A percentile compares a stretch with the other conserved stretches of the same genome.
phyloP scores from a whole-genome alignment of 345 rosid species.

The Eucalyptus sideroxylon region DNA sequence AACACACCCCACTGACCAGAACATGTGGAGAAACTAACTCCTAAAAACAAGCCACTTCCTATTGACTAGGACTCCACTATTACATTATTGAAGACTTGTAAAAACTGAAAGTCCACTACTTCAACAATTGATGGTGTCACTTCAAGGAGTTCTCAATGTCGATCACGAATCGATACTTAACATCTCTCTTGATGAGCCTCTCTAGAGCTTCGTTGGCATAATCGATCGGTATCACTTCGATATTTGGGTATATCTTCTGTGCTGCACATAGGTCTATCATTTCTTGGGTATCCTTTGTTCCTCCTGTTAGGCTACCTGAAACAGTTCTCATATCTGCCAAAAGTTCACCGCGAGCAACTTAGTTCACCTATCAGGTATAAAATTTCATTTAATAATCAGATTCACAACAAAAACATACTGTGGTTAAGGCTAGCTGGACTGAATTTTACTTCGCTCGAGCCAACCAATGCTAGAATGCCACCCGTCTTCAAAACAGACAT shows the following conservation, averaged over 20 bases:
- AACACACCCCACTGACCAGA: too few species aligned
- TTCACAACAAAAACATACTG: conserved; percentile 4
- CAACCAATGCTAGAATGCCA: conserved; percentile 60
- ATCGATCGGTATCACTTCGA: conserved; percentile 61
- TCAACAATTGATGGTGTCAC: background rate
- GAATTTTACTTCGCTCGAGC: conserved; percentile 68
- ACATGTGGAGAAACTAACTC: too few species aligned
- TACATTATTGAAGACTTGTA: too few species aligned
- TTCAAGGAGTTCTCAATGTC: conserved; percentile 65
- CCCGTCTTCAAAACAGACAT: conserved; percentile 55
- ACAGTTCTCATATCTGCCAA: conserved; percentile 50
- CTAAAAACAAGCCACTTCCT: too few species aligned
- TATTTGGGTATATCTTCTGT: conserved; percentile 55
- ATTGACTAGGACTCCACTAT: too few species aligned
- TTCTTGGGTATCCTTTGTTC: conserved; percentile 55
- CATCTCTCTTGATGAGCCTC: conserved; percentile 62
- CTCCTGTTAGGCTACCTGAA: conserved; percentile 61
- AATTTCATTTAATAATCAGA: background rate
- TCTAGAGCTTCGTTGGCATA: conserved; percentile 65
- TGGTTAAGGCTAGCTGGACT: conserved; percentile 47
- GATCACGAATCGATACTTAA: conserved; percentile 79
- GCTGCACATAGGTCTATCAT: conserved; percentile 77
- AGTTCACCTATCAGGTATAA: background rate
- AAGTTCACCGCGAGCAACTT: background rate
- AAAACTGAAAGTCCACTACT: too few species aligned